Percentiles rank a stretch among this genome's conserved stretches.
These are phyloP conservation scores for Fusarium praegraminearum DNA, from an alignment of 2,329 filamentous ascomycete species.

Conservation along the genomic window DNA sequence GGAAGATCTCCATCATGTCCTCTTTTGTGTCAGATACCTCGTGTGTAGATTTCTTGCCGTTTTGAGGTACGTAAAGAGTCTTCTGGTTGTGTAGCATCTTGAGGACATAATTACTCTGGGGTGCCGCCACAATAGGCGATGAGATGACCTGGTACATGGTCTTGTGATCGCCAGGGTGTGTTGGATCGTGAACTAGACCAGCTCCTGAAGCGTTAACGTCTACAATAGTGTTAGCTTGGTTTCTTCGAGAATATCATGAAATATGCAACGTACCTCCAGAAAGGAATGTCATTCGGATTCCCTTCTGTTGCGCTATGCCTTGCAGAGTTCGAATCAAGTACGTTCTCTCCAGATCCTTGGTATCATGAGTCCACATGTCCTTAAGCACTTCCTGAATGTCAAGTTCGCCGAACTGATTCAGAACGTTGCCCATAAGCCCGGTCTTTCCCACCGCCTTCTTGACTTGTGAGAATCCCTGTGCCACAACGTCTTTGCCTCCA, in stretches of 20 bases:
- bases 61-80: slow-evolving; percentile 88
- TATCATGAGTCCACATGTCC: slow-evolving; percentile 98
- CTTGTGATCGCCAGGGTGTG: slow-evolving; percentile 92
- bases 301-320: slow-evolving; percentile 94
- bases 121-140: slow-evolving; percentile 90
- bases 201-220: slow-evolving; percentile 92
- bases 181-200: slow-evolving; percentile 92
- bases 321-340: slow-evolving; percentile 97
- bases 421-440: slow-evolving; percentile 92
- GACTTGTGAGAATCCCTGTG: slow-evolving; percentile 91
- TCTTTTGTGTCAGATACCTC: slow-evolving; percentile 93
- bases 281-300: slow-evolving; percentile 95
- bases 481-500: slow-evolving; percentile 91
- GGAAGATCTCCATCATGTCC: slow-evolving; percentile 99
- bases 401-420: slow-evolving; percentile 96
- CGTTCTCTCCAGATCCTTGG: slow-evolving; percentile 95
- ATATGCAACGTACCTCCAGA: slow-evolving; percentile 74
- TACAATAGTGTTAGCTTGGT: slow-evolving; percentile 51
- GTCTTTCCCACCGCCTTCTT: slow-evolving; percentile 97
- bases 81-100: slow-evolving; percentile 97
- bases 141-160: slow-evolving; percentile 99
- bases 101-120: slow-evolving; percentile 85
- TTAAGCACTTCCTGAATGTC: slow-evolving; percentile 94
- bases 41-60: slow-evolving; percentile 81
- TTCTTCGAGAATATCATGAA: not conserved